Evolutionary conservation across 2,329 filamentous ascomycete species (phyloP).

Genomic region (Zasmidium angulare): DNA sequence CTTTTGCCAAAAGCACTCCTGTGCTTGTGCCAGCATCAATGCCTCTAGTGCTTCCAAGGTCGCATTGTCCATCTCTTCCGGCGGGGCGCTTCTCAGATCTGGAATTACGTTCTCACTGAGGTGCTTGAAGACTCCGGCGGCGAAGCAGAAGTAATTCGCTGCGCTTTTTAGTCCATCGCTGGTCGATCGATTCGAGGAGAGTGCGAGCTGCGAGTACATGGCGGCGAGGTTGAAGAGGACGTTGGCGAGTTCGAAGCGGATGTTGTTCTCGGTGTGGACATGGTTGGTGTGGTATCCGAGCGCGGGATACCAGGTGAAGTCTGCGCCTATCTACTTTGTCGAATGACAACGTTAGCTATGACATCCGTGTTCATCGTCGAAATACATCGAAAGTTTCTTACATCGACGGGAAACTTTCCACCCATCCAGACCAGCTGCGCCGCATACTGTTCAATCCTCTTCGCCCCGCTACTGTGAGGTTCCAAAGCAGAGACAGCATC

Average conservation of each 20-base stretch:
- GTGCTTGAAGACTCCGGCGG: conserved; percentile 79
- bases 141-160: conserved; percentile 84
- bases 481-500: conserved; percentile 90
- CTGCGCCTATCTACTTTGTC: conserved; percentile 71
- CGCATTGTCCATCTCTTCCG: conserved; percentile 91
- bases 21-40: conserved; percentile 85
- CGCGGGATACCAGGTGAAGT: conserved; percentile 95
- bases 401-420: conserved; percentile 94
- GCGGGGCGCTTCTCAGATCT: conserved; percentile 74
- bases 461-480: conserved; percentile 80
- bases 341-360: conserved; percentile 11
- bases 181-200: conserved; percentile 72
- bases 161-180: conserved; percentile 83
- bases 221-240: conserved; percentile 90
- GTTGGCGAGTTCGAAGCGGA: conserved; percentile 84
- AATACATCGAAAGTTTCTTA: conserved; percentile 42
- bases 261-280: conserved; percentile 55
- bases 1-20: conserved; percentile 98
- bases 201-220: conserved; percentile 88
- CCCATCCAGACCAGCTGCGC: conserved; percentile 90
- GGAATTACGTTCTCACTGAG: conserved; percentile 75
- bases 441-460: conserved; percentile 86
- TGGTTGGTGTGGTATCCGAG: conserved; percentile 64
- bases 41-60: conserved; percentile 82
- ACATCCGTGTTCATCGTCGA: neutral